These are phyloP conservation scores for Teratosphaeria nubilosa DNA, from an alignment of 2,329 filamentous ascomycete genomes.

Conservation along the genomic window DNA sequence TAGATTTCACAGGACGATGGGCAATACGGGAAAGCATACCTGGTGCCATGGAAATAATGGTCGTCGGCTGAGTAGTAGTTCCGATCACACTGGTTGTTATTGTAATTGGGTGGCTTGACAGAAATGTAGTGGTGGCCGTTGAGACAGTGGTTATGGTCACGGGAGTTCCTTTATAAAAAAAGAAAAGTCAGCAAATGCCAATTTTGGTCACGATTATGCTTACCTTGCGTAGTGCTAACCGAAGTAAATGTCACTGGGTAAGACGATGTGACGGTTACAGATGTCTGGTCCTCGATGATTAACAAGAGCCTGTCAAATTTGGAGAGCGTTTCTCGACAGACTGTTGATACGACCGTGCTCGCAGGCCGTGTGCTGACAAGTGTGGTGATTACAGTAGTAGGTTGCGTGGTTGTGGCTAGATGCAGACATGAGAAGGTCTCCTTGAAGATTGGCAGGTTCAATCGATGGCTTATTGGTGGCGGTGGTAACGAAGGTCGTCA, in stretches of 20 bases:
- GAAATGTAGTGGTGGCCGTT: background rate
- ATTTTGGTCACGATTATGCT: too few relatives aligned
- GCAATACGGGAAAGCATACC: background rate
- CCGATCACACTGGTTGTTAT: background rate
- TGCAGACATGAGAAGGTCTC: background rate
- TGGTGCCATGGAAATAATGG: background rate
- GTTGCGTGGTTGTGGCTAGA: background rate
- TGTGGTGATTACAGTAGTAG: background rate
- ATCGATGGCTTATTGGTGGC: background rate
- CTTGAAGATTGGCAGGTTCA: background rate
- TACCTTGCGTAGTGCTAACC: background rate
- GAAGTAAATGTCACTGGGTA: background rate
- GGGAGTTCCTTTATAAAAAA: background rate
- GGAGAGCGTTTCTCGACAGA: background rate
- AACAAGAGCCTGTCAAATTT: background rate
- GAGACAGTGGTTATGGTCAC: background rate
- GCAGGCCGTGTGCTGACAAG: background rate
- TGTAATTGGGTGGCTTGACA: background rate
- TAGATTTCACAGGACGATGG: background rate
- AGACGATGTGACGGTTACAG: background rate
- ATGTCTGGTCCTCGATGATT: background rate
- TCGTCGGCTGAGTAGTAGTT: background rate
- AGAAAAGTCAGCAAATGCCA: too few relatives aligned
- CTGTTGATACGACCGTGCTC: background rate
- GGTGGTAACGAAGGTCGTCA: background rate